phyloP scores from a whole-genome alignment of 495 filamentous ascomycete species.

The Penicillium arizonense region DNA sequence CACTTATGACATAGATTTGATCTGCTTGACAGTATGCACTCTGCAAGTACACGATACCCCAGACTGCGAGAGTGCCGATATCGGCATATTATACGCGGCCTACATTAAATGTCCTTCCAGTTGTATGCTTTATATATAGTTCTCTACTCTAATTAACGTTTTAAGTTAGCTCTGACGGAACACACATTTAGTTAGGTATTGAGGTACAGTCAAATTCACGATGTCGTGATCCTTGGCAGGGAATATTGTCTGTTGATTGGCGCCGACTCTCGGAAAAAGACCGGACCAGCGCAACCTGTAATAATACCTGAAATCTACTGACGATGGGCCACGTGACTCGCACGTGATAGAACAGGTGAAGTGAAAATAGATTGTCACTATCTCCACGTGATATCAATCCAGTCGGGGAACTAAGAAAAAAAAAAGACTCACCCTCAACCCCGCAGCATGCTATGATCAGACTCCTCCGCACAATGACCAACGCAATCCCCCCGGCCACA shows the following conservation, averaged over 20 bases:
- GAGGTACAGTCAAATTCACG: background rate
- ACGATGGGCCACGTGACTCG: background rate
- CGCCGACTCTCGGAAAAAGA: background rate
- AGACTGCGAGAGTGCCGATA: background rate
- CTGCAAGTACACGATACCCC: background rate
- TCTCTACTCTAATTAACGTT: no score
- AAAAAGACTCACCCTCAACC: constrained; percentile 3
- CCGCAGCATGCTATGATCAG: constrained; percentile 45
- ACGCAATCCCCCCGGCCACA: constrained; percentile 5
- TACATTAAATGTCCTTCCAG: background rate
- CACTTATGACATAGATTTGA: background rate
- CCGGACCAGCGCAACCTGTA: constrained; percentile 1
- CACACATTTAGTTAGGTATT: no score
- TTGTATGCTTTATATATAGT: background rate
- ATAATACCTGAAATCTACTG: background rate
- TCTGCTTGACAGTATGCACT: background rate
- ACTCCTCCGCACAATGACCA: constrained; percentile 53
- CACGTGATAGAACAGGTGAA: background rate
- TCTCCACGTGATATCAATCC: constrained; percentile 15
- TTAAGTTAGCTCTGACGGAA: no score
- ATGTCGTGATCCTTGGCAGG: constrained; percentile 13
- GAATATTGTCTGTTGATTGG: constrained; percentile 3
- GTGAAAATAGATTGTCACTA: constrained; percentile 5
- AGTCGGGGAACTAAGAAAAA: constrained; percentile 4
- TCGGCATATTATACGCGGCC: background rate